Base-by-base conservation (phyloP, 768 basidiomycete genomes). In the Hericium erinaceus region DNA sequence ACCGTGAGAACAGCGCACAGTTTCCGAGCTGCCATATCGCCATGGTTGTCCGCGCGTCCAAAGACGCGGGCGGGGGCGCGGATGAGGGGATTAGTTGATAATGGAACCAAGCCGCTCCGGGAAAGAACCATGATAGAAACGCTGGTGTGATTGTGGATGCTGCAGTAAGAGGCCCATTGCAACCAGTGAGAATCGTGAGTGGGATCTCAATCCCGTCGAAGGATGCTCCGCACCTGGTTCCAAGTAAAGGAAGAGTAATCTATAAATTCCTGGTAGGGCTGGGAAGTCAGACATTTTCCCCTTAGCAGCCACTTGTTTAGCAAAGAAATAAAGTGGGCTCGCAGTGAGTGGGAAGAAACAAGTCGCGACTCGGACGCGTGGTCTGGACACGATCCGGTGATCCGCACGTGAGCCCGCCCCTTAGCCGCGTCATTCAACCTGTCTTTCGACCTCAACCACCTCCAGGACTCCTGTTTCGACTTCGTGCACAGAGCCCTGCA, bases 21-120 rank as follows among this genome's bases (percentile, higher is more conserved):
- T 85, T 88, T 33, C 77, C 80, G 10, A 89, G 70, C 62, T 89
- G 87, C 76, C 80, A 81, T 57, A 87, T 75, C 16, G 78, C 79
- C 79, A 87, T 85, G 15, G 70, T 72, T 6, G 80, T 78, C 39
- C 82, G 74, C 39, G 74, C 66, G 50, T 85, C 80, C 52, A 81
- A 64, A 6, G 67, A 48, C 16, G 70, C 62, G 5, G 70, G 67
- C 0, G 67, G 57, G 39, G 73, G 70, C 0, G 67, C 57, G n/a
- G 63, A 57, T 8, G 72, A 72, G 1, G 85, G 86, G 48, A 87
- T 77, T 55, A 89, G 80, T 60, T 84, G 75, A 63, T 80, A 74
- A 64, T 84, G 79, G 62, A 86, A 88, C 83, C 86, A 86, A 15
- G 73, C 70, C 22, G 84, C 73, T 13, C 87, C 85, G 8, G 84